phyloP scores from a whole-genome alignment of 2,329 filamentous ascomycete species.

The Daldinia eschscholtzii region DNA sequence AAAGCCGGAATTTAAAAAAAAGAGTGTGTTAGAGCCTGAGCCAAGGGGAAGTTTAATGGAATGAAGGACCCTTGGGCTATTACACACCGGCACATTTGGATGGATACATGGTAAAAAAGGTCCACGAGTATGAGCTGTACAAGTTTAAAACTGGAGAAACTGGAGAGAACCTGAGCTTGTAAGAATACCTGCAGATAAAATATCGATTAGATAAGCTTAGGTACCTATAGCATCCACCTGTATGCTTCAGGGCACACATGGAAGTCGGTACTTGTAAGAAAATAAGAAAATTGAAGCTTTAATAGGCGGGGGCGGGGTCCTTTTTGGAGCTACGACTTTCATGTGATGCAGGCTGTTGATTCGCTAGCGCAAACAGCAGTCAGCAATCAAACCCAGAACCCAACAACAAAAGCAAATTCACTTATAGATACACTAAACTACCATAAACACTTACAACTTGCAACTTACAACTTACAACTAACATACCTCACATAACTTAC shows the following conservation, averaged over 20 bases:
- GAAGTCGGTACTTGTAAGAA: neutral
- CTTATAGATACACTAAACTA: too few species aligned
- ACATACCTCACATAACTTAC: neutral
- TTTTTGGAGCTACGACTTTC: constrained; percentile 5
- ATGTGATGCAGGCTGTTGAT: neutral
- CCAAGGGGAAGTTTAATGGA: constrained; percentile 8
- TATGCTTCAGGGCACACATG: neutral
- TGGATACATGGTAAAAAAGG: neutral
- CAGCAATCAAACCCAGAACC: neutral
- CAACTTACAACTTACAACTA: neutral
- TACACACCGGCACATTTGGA: neutral
- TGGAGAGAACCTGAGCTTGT: neutral
- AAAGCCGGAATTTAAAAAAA: neutral
- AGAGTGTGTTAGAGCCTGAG: neutral
- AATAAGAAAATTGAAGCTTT: neutral
- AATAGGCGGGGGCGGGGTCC: constrained; percentile 33
- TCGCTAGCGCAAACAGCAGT: constrained; percentile 1
- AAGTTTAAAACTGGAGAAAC: neutral
- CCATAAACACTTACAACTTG: too few species aligned
- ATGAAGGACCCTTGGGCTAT: constrained; percentile 9
- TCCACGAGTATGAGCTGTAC: neutral
- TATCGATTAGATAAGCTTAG: neutral
- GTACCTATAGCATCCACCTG: neutral
- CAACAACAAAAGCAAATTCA: constrained; percentile 1
- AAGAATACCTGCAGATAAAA: neutral